Evolutionary conservation across 2,329 filamentous ascomycete species (phyloP), one percentile per base, ranked within the genome.

Genomic region (Ophidiomyces ophidiicola): DNA sequence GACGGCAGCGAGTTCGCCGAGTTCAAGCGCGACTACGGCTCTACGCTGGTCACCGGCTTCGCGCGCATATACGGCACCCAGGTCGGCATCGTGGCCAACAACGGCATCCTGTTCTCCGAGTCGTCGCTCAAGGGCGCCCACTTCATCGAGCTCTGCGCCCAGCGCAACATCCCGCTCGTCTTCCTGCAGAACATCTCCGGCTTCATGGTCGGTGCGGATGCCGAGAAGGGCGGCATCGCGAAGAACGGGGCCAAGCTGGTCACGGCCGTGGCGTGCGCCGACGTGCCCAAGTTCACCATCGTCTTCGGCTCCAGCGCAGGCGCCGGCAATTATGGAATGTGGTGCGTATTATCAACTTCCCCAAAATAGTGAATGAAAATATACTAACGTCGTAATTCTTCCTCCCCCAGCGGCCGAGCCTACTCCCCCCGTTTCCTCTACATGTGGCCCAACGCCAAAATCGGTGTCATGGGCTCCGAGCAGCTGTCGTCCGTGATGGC

Each of bases 291-390:
- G 61, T 88, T 96, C 56, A 98, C 90, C 0, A 84, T 98, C 11
- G 83, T 98, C 1, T 80, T 94, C n/a, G 90, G 90, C 17, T 82
- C 82, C 20, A 87, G 80, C 58, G 90, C 90, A 48, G 88, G 88
- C 43, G 88, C 88, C 5, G 90, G 90, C 3, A 98, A 96, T 61
- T 98, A 98, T 57, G 90, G 88, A 52, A 98, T 98, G 90, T 96
- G 76, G 70, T 73, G 58, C 56, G 69, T 67, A 38, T n/a, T 41
- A 32, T 32, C 18, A 40, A 19, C 26, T 23, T 26, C 5, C 3
- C 36, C 25, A 10, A 21, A 12, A 14, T 29, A 43, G 43, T 19
- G 48, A n/a, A 20, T 35, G 11, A 28, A 30, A 17, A 28, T 30
- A 21, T 15, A 31, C 20, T n/a, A 32, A 32, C 19, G 20, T 23